A percentile compares a stretch with the other conserved stretches of the same genome.
Evolutionary conservation across 345 rosid genomes (phyloP).

Genomic region (Raphanus raphanistrum): DNA sequence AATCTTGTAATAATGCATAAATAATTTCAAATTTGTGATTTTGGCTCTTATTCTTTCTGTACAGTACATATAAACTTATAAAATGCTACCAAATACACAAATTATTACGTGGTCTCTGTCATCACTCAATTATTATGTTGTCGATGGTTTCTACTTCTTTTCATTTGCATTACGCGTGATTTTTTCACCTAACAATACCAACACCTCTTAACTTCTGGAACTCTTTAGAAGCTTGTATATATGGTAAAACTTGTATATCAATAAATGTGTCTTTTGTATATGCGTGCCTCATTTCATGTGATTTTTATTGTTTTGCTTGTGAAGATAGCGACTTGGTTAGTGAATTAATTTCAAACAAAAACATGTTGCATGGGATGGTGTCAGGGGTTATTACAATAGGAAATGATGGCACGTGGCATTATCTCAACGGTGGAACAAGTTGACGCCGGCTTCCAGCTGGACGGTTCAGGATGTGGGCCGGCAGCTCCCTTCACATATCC

Average conservation of each 20-base stretch:
- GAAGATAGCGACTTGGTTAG: background rate
- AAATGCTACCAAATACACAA: background rate
- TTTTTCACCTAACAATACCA: background rate
- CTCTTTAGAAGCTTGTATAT: background rate
- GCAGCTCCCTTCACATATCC: background rate
- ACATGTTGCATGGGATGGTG: slow-evolving; percentile 11
- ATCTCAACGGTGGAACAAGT: slow-evolving; percentile 20
- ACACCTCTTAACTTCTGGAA: background rate
- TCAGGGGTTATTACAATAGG: background rate
- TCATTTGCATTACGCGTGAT: background rate
- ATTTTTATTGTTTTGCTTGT: background rate
- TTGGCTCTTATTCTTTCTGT: background rate
- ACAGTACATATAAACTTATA: background rate
- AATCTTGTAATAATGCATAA: background rate
- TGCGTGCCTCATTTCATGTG: background rate
- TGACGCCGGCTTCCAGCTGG: slow-evolving; percentile 30
- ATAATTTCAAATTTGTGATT: too few relatives aligned
- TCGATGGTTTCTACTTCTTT: background rate
- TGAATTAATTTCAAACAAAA: background rate
- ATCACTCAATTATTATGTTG: background rate
- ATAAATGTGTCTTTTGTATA: background rate
- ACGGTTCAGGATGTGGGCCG: slow-evolving; percentile 33
- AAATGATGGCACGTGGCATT: background rate
- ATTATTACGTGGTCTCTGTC: background rate
- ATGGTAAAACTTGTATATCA: background rate